Evolutionary conservation across 345 rosid genomes (phyloP).

Genomic region (Arabis alpina): DNA sequence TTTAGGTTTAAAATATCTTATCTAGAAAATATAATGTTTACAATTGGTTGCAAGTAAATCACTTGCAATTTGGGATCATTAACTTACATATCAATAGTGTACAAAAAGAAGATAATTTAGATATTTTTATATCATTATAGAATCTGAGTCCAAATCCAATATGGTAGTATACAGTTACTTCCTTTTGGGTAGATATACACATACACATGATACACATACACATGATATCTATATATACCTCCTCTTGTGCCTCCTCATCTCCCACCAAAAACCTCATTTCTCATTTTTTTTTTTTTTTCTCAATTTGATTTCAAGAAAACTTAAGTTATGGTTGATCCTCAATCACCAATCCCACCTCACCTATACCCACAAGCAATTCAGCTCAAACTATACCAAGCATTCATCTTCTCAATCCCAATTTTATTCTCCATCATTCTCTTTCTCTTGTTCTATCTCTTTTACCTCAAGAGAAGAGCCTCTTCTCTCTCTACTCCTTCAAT

Average conservation of each 20-base stretch:
- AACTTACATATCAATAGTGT: conserved; percentile 9
- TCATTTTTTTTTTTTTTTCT: conserved; percentile 22
- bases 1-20: neutral
- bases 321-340: conserved; percentile 65
- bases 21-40: neutral
- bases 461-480: conserved; percentile 89
- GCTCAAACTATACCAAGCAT: conserved; percentile 92
- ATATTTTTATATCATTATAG: conserved; percentile 31
- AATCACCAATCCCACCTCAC: conserved; percentile 64
- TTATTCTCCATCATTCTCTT: conserved; percentile 91
- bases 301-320: conserved; percentile 17
- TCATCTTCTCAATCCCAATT: conserved; percentile 94
- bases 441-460: conserved; percentile 86
- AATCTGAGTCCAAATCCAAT: conserved; percentile 32
- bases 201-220: conserved; percentile 33
- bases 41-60: conserved; percentile 1
- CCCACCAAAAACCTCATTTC: conserved; percentile 35
- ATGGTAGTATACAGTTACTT: conserved; percentile 29
- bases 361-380: conserved; percentile 84
- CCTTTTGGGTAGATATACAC: conserved; percentile 30
- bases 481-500: conserved; percentile 49
- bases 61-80: conserved; percentile 9
- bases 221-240: conserved; percentile 38
- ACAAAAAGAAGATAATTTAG: conserved; percentile 10
- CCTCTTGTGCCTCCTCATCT: conserved; percentile 29